phyloP scores from a whole-genome alignment of 192 early-diverging fungal genomes.

The Geranomyces michiganensis region DNA sequence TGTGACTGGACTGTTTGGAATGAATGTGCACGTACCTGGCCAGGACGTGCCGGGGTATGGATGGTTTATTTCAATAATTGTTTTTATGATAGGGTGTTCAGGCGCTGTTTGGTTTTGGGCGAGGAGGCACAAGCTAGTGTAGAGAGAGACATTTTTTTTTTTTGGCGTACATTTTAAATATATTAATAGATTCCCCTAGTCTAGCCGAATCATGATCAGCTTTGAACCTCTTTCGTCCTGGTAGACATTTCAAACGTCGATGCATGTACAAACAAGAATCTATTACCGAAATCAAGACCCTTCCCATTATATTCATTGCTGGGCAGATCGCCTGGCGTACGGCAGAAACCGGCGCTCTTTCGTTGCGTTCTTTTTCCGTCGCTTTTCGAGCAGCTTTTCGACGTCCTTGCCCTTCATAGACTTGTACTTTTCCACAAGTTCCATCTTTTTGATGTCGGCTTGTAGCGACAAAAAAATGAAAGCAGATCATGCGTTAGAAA shows the following conservation, averaged over 20 bases:
- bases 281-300: no score
- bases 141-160: neutral
- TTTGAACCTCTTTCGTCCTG: no score
- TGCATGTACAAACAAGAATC: no score
- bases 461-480: neutral
- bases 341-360: slow-evolving; percentile 66
- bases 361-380: slow-evolving; percentile 88
- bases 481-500: neutral
- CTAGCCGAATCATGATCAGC: no score
- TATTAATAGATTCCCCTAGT: no score
- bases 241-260: no score
- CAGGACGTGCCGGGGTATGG: slow-evolving; percentile 25
- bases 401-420: slow-evolving; percentile 68
- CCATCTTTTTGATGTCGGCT: slow-evolving; percentile 82
- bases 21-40: slow-evolving; percentile 23
- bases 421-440: slow-evolving; percentile 85
- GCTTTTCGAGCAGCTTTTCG: slow-evolving; percentile 88
- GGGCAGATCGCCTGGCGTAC: slow-evolving; percentile 33
- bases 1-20: slow-evolving; percentile 62
- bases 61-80: slow-evolving; percentile 55
- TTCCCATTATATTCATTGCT: neutral
- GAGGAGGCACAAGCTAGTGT: slow-evolving; percentile 23
- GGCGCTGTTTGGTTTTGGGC: slow-evolving; percentile 22
- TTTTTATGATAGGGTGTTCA: slow-evolving; percentile 35
- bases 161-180: no score